These are phyloP conservation scores for Kwoniella sp. DNA, from an alignment of 768 basidiomycete species.

Conservation along the genomic window DNA sequence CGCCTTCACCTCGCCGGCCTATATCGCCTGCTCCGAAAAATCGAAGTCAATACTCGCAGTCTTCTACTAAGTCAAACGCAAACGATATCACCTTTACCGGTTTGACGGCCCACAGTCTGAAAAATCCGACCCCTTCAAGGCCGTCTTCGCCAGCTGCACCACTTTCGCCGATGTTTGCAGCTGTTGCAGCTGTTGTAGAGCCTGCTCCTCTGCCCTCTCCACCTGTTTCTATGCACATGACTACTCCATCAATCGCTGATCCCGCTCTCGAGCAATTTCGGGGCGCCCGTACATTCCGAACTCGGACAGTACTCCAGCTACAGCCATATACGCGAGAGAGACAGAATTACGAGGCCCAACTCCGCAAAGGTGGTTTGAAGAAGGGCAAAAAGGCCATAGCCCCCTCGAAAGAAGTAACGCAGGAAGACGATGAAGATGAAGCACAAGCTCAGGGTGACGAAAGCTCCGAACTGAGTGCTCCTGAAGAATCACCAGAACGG, in stretches of 20 bases:
- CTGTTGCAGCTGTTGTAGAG: slow-evolving; percentile 5
- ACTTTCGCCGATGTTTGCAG: slow-evolving; percentile 16
- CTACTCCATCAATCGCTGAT: slow-evolving; percentile 26
- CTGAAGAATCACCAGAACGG: slow-evolving; percentile 22
- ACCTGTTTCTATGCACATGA: background rate
- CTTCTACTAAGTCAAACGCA: background rate
- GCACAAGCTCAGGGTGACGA: slow-evolving; percentile 18
- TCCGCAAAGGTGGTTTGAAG: slow-evolving; percentile 48
- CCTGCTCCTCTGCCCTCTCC: background rate
- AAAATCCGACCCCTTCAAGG: background rate
- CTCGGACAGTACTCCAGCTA: slow-evolving; percentile 49
- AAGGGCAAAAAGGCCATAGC: slow-evolving; percentile 37
- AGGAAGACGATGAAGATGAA: slow-evolving; percentile 33
- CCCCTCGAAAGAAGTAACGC: slow-evolving; percentile 27
- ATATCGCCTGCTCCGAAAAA: background rate
- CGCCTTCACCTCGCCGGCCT: background rate
- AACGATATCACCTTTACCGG: background rate
- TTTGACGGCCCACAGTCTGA: background rate
- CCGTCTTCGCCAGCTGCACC: slow-evolving; percentile 10
- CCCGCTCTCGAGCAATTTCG: slow-evolving; percentile 39
- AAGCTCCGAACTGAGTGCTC: slow-evolving; percentile 19
- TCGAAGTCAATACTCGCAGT: background rate
- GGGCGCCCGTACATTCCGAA: slow-evolving; percentile 47
- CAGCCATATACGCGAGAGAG: slow-evolving; percentile 54
- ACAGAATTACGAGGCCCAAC: slow-evolving; percentile 47